A percentile compares a stretch with the other conserved stretches of the same genome.
These are phyloP conservation scores for Cladorrhinum sp. DNA, from an alignment of 2,329 filamentous ascomycete genomes.

Conservation along the genomic window DNA sequence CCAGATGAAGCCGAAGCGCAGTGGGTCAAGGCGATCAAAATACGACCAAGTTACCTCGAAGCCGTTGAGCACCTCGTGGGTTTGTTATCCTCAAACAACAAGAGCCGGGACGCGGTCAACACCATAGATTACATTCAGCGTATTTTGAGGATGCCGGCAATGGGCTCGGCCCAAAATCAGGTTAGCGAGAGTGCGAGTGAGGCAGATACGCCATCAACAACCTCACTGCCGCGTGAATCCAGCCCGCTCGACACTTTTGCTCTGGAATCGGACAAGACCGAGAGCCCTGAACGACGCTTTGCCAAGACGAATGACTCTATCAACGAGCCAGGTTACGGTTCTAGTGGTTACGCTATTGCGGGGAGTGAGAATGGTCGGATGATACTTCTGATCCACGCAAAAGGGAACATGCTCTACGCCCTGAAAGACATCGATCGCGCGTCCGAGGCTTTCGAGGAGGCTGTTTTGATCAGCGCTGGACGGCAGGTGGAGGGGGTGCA, in stretches of 20 bases:
- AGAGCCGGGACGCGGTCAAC: slow-evolving; percentile 78
- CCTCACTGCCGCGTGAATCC: slow-evolving; percentile 15
- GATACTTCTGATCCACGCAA: slow-evolving; percentile 89
- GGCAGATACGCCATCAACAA: slow-evolving; percentile 19
- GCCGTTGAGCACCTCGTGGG: slow-evolving; percentile 93
- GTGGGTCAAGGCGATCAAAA: slow-evolving; percentile 80
- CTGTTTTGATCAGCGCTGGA: slow-evolving; percentile 83
- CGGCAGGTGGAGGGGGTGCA: slow-evolving; percentile 67
- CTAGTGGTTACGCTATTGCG: slow-evolving; percentile 80
- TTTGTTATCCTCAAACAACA: slow-evolving; percentile 75
- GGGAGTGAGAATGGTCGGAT: slow-evolving; percentile 89
- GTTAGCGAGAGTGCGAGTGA: slow-evolving; percentile 29
- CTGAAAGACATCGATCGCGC: slow-evolving; percentile 78
- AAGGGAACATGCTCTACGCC: slow-evolving; percentile 97
- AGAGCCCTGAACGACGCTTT: slow-evolving; percentile 25
- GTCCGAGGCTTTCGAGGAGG: slow-evolving; percentile 89
- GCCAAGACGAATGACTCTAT: slow-evolving; percentile 17
- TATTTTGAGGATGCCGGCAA: slow-evolving; percentile 52
- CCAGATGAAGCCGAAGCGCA: slow-evolving; percentile 80
- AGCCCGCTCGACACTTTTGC: slow-evolving; percentile 24
- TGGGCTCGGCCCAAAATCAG: slow-evolving; percentile 22
- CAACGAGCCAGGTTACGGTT: slow-evolving; percentile 58
- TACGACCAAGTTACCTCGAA: slow-evolving; percentile 86
- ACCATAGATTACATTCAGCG: slow-evolving; percentile 84
- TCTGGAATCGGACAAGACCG: slow-evolving; percentile 25